Evolutionary conservation across 257 asterid genomes (phyloP).

Genomic region (Nicotiana attenuata): DNA sequence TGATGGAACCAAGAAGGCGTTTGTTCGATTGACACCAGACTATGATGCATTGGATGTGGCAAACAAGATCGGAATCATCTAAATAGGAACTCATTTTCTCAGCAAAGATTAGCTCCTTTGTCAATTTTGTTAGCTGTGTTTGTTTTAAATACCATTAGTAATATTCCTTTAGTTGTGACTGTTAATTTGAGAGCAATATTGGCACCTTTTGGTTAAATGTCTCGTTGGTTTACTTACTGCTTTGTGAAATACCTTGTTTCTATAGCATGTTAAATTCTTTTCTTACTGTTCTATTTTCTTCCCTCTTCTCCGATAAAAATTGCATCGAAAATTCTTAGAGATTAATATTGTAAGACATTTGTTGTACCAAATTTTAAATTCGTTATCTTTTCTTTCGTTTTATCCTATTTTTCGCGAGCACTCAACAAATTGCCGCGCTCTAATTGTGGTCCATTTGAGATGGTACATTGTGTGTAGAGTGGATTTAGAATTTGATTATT

Average conservation of each 20-base stretch:
- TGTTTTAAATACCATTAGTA: neutral
- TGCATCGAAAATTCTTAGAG: too few species aligned
- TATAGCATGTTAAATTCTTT: too few species aligned
- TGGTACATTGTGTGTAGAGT: too few species aligned
- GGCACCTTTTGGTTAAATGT: neutral
- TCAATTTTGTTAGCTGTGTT: conserved; percentile 4
- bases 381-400: too few species aligned
- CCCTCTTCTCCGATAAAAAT: too few species aligned
- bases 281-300: too few species aligned
- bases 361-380: too few species aligned
- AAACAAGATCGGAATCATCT: conserved; percentile 24
- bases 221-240: neutral
- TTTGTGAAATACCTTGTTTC: neutral
- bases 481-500: too few species aligned
- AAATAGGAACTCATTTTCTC: neutral
- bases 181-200: neutral
- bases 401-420: too few species aligned
- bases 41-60: conserved; percentile 26
- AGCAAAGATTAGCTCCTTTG: neutral
- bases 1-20: conserved; percentile 25
- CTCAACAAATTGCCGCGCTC: too few species aligned
- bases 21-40: conserved; percentile 22
- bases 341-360: too few species aligned
- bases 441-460: too few species aligned
- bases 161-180: neutral